Evolutionary conservation across 305 asterid genomes (phyloP).

Genomic region (Fraxinus latifolia): DNA sequence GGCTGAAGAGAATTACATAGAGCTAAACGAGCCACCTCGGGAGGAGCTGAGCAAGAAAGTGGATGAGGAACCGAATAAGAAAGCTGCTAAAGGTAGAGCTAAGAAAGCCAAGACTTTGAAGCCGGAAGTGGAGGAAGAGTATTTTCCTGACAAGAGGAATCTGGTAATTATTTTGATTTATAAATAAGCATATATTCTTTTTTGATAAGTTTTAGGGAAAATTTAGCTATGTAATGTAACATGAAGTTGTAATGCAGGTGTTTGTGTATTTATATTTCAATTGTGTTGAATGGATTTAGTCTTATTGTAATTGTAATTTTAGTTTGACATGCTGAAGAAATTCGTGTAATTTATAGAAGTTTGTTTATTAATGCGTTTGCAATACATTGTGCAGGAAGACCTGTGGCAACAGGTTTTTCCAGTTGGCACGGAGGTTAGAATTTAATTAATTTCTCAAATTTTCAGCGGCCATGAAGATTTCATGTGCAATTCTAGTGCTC

Average conservation of each 20-base stretch:
- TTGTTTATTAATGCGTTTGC: neutral
- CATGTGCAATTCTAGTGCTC: neutral
- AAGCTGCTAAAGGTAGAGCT: constrained; percentile 34
- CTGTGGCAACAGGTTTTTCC: constrained; percentile 55
- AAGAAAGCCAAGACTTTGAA: constrained; percentile 49
- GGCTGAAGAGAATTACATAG: neutral
- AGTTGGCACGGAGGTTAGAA: constrained; percentile 48
- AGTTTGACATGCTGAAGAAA: neutral
- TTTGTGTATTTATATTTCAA: neutral
- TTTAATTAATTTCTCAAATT: neutral
- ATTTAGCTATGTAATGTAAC: neutral
- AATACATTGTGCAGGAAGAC: constrained; percentile 42
- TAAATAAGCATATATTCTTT: neutral
- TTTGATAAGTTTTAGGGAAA: neutral
- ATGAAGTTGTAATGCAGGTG: neutral
- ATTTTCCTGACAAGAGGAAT: constrained; percentile 68
- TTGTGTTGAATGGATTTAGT: neutral
- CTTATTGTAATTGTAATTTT: neutral
- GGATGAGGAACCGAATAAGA: constrained; percentile 37
- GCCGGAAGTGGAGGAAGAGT: constrained; percentile 56
- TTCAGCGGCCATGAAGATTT: neutral
- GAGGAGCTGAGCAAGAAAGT: neutral
- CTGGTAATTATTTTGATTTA: constrained; percentile 39
- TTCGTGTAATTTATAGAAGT: neutral
- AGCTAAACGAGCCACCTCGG: neutral